Base-by-base conservation (phyloP, 179 eudicot species). In the Silene noctiflora region DNA sequence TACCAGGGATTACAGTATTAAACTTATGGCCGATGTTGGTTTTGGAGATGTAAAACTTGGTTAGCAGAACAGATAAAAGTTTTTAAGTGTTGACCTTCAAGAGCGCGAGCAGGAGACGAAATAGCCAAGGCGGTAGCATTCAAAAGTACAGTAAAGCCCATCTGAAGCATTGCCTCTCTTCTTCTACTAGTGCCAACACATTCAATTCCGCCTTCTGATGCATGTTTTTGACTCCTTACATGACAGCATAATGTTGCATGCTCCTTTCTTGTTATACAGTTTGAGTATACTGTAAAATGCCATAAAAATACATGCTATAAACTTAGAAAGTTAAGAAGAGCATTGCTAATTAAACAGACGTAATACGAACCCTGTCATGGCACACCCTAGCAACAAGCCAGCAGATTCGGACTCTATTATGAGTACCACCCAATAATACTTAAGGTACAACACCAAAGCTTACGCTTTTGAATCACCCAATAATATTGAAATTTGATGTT, bases 121-220 rank as follows among this genome's bases (percentile, higher is more conserved):
- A 21, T 21, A 66, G 75, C 39, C 4, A 64, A 62, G 31, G 69
- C 14, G 17, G 76, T 62, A 68, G 73, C 60, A 7, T 42, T 68
- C 62, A 78, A 14, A 59, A 66, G 16, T 17, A 83, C 83, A 67
- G 87, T 61, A 62, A 77, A 72, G 14, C 74, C 79, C 24, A 82
- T 82, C 61, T 85, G 79, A 69, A 85, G 76, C 67, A 80, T 21
- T 3, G 82, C 85, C 10, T 85, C 80, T 75, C 87, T 74, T 71
- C 87, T 81, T 69, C 79, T 35, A 24, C 25, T 77, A 55, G 20
- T 14, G 61, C 42, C 59, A 6, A 16, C 61, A 20, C 59, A 74
- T 22, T 13, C 70, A 63, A 35, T 21, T 55, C 14, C 69, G 24
- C 20, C 1, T 35, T 55, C 67, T 22, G 70, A 19, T 21, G 73